Evolutionary conservation across 441 rosid species (phyloP).

Genomic region (Aleurites moluccanus): DNA sequence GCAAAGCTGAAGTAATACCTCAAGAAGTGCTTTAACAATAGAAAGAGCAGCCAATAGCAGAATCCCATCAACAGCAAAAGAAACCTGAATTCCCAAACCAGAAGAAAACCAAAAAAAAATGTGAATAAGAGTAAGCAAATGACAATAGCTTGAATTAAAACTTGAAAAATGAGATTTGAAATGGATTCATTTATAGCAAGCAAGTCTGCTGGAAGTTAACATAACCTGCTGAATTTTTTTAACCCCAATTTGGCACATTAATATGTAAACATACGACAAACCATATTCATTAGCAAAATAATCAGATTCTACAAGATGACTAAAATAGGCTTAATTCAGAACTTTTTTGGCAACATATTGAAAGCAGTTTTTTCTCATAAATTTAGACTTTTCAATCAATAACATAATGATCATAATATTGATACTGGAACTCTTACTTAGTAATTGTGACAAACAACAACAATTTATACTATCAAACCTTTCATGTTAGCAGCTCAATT

Average conservation of each 20-base stretch:
- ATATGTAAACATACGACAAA: background rate
- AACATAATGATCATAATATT: background rate
- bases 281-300: background rate
- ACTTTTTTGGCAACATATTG: background rate
- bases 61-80: conserved; percentile 80
- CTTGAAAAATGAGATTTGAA: background rate
- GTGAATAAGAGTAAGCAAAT: background rate
- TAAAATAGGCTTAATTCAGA: background rate
- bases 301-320: background rate
- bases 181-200: background rate
- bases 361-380: background rate
- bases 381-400: background rate
- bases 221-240: background rate
- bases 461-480: background rate
- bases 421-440: conserved; percentile 2
- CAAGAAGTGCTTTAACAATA: conserved; percentile 67
- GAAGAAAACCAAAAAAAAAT: background rate
- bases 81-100: conserved; percentile 43
- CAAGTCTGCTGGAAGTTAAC: background rate
- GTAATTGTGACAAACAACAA: background rate
- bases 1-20: conserved; percentile 42
- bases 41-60: conserved; percentile 67
- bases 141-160: background rate
- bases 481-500: background rate
- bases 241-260: background rate